phyloP scores from a whole-genome alignment of 169 alveolate genomes.

The Plasmodium fragile region DNA sequence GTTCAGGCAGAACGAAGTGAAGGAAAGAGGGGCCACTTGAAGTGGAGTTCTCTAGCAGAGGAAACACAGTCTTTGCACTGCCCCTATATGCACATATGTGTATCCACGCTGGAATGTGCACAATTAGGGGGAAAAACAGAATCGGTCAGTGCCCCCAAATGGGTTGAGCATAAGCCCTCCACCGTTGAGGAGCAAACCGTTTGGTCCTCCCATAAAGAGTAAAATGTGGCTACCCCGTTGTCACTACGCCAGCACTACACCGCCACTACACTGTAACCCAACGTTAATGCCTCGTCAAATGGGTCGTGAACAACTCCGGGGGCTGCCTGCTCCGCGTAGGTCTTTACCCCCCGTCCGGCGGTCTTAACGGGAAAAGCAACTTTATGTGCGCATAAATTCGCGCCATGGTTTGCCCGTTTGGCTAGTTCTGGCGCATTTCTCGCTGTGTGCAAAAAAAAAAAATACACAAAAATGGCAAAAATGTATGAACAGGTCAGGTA shows the following conservation, averaged over 20 bases:
- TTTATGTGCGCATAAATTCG: not conserved
- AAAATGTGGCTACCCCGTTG: not conserved
- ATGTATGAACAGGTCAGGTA: slow-evolving; percentile 23
- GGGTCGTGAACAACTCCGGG: not conserved
- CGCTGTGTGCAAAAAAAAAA: not conserved
- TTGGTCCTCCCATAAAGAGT: not conserved
- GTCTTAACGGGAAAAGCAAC: not conserved
- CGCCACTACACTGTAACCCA: not conserved
- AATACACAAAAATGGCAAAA: not conserved
- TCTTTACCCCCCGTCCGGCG: not conserved
- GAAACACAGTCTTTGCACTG: not conserved
- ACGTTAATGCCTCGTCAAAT: not conserved
- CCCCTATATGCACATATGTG: not conserved
- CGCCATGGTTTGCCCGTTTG: not conserved
- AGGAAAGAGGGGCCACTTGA: not conserved
- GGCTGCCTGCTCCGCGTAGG: not conserved
- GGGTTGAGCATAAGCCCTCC: not conserved
- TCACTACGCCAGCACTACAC: not conserved
- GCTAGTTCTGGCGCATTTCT: not conserved
- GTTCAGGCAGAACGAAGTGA: not conserved
- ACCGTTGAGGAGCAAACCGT: not conserved
- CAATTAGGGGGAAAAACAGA: not conserved
- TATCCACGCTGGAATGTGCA: not conserved
- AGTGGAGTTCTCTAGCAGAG: not conserved
- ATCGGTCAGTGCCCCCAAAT: not conserved